These are phyloP conservation scores for Coemansia umbellata DNA, from an alignment of 192 early-diverging fungal genomes.

Conservation along the genomic window DNA sequence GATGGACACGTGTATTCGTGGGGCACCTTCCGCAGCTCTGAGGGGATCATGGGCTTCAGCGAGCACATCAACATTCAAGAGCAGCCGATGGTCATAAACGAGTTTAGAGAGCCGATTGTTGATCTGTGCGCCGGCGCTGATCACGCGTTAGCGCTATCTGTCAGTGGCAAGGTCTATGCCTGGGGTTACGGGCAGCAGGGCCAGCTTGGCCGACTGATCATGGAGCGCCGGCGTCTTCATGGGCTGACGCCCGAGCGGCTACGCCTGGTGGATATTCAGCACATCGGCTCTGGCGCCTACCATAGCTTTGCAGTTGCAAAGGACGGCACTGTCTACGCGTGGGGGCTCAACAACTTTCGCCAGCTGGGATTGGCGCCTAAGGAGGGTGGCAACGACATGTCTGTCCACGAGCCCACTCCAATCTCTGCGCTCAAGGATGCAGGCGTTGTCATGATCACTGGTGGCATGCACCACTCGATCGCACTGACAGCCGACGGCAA, in stretches of 20 bases:
- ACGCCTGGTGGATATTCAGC: constrained; percentile 55
- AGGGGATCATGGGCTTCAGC: constrained; percentile 82
- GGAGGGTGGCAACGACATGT: constrained; percentile 42
- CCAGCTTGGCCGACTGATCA: constrained; percentile 81
- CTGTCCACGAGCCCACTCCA: constrained; percentile 55
- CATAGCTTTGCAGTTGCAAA: constrained; percentile 77
- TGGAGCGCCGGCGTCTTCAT: constrained; percentile 66
- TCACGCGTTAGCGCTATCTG: constrained; percentile 74
- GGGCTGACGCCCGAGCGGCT: constrained; percentile 57
- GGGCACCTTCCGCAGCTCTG: constrained; percentile 81
- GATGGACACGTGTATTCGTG: constrained; percentile 80
- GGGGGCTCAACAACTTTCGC: constrained; percentile 89
- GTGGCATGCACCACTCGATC: constrained; percentile 83
- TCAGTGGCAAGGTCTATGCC: constrained; percentile 71
- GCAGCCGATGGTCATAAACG: constrained; percentile 57
- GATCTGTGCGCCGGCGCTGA: constrained; percentile 80
- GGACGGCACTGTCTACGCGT: constrained; percentile 64
- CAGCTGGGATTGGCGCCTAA: constrained; percentile 69
- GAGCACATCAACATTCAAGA: constrained; percentile 62
- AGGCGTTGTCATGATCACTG: constrained; percentile 60
- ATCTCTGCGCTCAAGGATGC: constrained; percentile 52
- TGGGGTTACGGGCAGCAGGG: constrained; percentile 91
- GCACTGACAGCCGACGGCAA: constrained; percentile 69
- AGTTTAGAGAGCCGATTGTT: constrained; percentile 61
- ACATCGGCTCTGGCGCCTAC: constrained; percentile 76